Evolutionary conservation across 768 basidiomycete species (phyloP), one percentile per base, ranked within the genome.

Genomic region (Pleurotus citrinopileatus): DNA sequence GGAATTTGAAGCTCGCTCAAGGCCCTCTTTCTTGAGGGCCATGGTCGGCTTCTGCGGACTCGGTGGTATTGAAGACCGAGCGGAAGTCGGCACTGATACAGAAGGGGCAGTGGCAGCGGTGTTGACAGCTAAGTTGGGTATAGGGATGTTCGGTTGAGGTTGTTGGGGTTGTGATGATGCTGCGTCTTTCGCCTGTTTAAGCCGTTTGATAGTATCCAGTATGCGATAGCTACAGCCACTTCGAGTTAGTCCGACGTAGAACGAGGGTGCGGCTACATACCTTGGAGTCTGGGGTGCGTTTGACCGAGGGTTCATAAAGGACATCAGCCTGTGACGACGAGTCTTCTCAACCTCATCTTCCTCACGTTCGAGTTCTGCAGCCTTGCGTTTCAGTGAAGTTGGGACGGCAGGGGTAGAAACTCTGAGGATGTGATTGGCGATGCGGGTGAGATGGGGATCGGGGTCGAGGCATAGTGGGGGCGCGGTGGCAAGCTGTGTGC

Each of bases 381-480:
- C 85, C 65, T 92, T 93, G 17, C 90, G 80, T 58, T 92, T 93
- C 56, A 91, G 71, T 1, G 91, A 86, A 15, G 77, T 70, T 1
- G 89, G 88, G 13, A 83, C 77, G n/a, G 83, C 78, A 0, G 89
- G 87, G 0, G 84, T 83, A 1, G 91, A 86, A 0, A 86, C 84
- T 52, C 88, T 75, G 38, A 88, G 70, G 4, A 89, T 78, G 59
- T 83, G 82, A 64, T 94, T 94, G 8, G 81, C 89, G 19, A 91
- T 79, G 37, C 90, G 82, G 19, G 84, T 78, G 29, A 93, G 76
- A 63, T 87, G 86, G 1, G 87, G 83, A 61, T 93, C 82, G 2
- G 91, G 91, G 58, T 89, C 83, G 25, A 94, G 78, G 64, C 90
- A 93, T 42, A 94, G 73, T 4, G 91, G 86, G 4, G 86, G 80